Conservation (phyloP, 768 basidiomycete species). For the Phanerodontia chrysosporium region DNA sequence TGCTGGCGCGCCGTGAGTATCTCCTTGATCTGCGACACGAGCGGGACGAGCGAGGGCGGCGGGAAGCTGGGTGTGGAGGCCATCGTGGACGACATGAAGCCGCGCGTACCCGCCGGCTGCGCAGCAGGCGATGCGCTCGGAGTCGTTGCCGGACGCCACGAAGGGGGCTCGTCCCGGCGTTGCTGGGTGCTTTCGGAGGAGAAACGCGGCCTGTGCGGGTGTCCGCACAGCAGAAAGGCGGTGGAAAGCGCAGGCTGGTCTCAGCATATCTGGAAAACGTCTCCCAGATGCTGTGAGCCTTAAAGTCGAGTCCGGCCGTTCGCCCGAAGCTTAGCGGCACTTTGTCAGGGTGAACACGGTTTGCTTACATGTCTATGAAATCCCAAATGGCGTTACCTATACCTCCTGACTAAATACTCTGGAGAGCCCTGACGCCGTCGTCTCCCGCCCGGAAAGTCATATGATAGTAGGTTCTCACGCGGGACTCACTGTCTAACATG, state of each 20-base stretch:
- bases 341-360: not conserved
- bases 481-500: not conserved
- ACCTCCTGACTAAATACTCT: not conserved
- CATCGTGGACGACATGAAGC: not conserved
- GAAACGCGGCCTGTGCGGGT: too few species aligned
- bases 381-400: too few species aligned
- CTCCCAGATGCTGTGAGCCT: too few species aligned
- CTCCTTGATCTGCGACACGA: not conserved
- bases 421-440: not conserved
- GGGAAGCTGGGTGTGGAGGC: not conserved
- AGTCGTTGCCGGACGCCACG: conserved; percentile 2
- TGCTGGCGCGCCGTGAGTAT: not conserved
- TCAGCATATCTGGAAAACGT: too few species aligned
- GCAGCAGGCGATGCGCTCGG: not conserved
- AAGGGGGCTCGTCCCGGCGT: not conserved
- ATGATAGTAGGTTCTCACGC: not conserved
- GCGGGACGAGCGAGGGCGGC: not conserved
- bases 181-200: not conserved
- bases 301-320: too few species aligned
- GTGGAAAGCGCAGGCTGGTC: too few species aligned
- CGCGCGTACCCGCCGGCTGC: not conserved
- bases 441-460: not conserved
- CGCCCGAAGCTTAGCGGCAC: not conserved
- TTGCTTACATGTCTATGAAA: not conserved
- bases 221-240: too few species aligned